phyloP scores from a whole-genome alignment of 176 grass and related monocot genomes.

The Themeda triandra region DNA sequence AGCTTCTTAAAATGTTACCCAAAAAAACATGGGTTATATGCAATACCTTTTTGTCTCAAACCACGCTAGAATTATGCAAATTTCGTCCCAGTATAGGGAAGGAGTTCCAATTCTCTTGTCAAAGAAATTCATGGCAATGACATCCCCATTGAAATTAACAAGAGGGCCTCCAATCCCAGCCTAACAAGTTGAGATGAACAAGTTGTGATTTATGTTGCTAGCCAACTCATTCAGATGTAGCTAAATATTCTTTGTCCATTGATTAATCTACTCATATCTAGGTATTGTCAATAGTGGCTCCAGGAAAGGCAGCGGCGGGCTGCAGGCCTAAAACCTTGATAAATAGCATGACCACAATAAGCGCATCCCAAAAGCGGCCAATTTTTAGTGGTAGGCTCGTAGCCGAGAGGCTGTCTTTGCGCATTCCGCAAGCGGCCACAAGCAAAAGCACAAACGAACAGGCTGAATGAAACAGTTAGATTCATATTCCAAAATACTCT shows the following conservation, averaged over 20 bases:
- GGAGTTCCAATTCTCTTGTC: conserved; percentile 1
- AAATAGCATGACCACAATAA: no score
- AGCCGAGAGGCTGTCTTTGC: not conserved
- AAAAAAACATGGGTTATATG: not conserved
- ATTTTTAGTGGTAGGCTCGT: not conserved
- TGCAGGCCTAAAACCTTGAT: no score
- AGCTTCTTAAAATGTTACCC: not conserved
- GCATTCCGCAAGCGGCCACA: not conserved
- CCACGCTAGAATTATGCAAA: not conserved
- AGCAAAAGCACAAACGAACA: not conserved
- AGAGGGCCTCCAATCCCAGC: conserved; percentile 8
- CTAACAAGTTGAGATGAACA: not conserved
- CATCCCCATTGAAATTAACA: not conserved
- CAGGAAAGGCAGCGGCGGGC: no score
- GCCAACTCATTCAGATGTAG: not conserved
- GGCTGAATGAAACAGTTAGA: not conserved
- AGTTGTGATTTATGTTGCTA: not conserved
- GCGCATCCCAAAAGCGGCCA: not conserved
- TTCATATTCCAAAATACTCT: conserved; percentile 2
- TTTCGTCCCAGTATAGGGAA: not conserved
- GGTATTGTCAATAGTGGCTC: not conserved
- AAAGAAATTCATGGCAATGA: not conserved
- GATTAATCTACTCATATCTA: not conserved
- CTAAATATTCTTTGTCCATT: not conserved
- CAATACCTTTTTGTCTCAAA: conserved; percentile 1